A percentile compares a stretch with the other conserved stretches of the same genome.
Conservation (phyloP, 108 stramenopile species). For the Cyclotella distinguenda region DNA sequence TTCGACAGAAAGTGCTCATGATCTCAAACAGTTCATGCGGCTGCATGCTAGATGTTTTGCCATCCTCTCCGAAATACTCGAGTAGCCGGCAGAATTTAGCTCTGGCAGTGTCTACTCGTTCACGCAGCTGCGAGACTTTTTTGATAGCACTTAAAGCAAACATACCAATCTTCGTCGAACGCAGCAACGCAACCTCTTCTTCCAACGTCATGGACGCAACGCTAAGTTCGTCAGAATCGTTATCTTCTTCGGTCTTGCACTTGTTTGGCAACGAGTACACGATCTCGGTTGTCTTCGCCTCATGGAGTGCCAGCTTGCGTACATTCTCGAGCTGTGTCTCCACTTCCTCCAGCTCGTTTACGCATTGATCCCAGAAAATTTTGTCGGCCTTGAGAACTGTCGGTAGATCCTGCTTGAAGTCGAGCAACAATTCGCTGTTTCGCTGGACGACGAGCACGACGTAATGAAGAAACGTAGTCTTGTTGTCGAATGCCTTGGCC, state of each 20-base stretch:
- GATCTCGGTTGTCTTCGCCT: slow-evolving; percentile 40
- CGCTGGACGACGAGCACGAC: slow-evolving; percentile 85
- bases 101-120: slow-evolving; percentile 76
- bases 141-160: slow-evolving; percentile 86
- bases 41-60: slow-evolving; percentile 56
- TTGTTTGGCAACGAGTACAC: slow-evolving; percentile 40
- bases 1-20: slow-evolving; percentile 69
- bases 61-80: slow-evolving; percentile 85
- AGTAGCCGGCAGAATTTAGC: slow-evolving; percentile 58
- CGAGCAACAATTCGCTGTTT: slow-evolving; percentile 75
- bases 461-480: slow-evolving; percentile 95
- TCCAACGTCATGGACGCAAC: slow-evolving; percentile 67
- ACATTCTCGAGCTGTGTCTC: slow-evolving; percentile 84
- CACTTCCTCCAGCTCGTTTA: slow-evolving; percentile 77
- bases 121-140: slow-evolving; percentile 80
- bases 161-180: slow-evolving; percentile 70
- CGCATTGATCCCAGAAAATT: slow-evolving; percentile 84
- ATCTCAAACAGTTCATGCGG: slow-evolving; percentile 86
- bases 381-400: slow-evolving; percentile 79
- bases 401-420: slow-evolving; percentile 79
- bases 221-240: slow-evolving; percentile 64
- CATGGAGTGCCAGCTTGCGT: slow-evolving; percentile 67
- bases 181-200: slow-evolving; percentile 74
- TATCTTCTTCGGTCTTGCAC: slow-evolving; percentile 43
- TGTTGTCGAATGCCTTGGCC: slow-evolving; percentile 97